Percentiles rank a stretch among this genome's conserved stretches.
Evolutionary conservation across 106 monocot genomes (phyloP).

Genomic region (Dendrobium nobile): DNA sequence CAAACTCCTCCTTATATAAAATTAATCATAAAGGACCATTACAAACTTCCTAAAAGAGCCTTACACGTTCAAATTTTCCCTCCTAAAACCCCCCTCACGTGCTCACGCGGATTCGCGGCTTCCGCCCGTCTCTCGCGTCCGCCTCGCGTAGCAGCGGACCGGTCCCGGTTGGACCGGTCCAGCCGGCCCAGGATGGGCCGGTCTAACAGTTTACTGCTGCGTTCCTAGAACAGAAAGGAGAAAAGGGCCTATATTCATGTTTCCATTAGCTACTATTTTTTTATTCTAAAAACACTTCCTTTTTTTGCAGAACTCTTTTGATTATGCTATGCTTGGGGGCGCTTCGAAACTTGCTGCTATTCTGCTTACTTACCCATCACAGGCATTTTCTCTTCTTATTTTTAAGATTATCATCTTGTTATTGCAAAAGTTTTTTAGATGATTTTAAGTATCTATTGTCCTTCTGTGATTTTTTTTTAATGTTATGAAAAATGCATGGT

Average conservation of each 20-base stretch:
- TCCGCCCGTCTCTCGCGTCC: too few relatives aligned
- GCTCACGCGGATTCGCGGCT: too few relatives aligned
- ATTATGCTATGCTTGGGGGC: constrained; percentile 81
- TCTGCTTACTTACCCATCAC: constrained; percentile 84
- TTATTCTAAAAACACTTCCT: neutral
- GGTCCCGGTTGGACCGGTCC: too few relatives aligned
- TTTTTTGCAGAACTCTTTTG: constrained; percentile 68
- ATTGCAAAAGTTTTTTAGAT: neutral
- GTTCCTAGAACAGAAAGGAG: neutral
- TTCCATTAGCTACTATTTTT: too few relatives aligned
- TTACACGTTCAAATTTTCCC: too few relatives aligned
- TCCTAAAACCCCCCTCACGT: too few relatives aligned
- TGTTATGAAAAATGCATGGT: neutral
- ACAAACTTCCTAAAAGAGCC: too few relatives aligned
- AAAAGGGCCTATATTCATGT: neutral
- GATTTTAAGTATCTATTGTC: neutral
- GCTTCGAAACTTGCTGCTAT: constrained; percentile 77
- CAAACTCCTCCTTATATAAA: too few relatives aligned
- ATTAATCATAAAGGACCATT: too few relatives aligned
- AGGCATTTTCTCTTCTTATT: constrained; percentile 29
- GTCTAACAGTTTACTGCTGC: neutral
- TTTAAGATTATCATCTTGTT: neutral
- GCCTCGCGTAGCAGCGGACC: too few relatives aligned
- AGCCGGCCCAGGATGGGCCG: too few relatives aligned
- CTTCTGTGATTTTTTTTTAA: neutral